Base-by-base conservation (phyloP, 1,284 basidiomycete species). In the Boletus smithii region DNA sequence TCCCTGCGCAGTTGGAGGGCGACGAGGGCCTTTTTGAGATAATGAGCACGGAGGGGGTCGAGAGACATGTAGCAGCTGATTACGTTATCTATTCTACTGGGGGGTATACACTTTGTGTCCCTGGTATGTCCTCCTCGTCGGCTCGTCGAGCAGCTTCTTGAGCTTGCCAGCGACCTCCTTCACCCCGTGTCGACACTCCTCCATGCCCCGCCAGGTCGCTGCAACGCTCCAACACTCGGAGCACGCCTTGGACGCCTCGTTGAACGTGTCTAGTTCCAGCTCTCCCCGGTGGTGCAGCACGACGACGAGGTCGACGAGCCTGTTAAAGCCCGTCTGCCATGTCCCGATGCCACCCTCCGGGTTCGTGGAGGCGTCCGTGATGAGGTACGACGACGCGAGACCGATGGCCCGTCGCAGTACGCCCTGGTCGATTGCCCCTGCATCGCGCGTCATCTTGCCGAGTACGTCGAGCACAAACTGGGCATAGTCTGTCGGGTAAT, bases 11-110 rank as follows among this genome's bases (percentile, higher is more conserved):
- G 84, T 66, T 97, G 85, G 35, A 97, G 81, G 55, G 88, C 82
- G 37, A 98, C 80, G 45, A 97, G 83, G n/a, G 88, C 79, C 69
- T 95, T 95, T 73, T 97, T 97, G 64, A 97, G 86, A 68, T 97
- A 97, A 64, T 97, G 94, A 1, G 92, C 91, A 32, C 92, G 83
- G 24, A 94, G 70, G 5, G 94, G 89, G 0, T 90, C 91, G 39
- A 95, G 75, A 43, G 43, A 34, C 43, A 53, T 48, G 38, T 35
- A 2, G 22, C 20, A 23, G 20, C 41, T 3, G 32, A 65, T 61
- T 66, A 63, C 50, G 50, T 65, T 24, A 65, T 40, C 8, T 18
- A 13, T n/a, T 17, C 26, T 48, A 62, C 33, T 56, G 27, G 48
- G 85, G 84, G 8, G 79, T 75, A 61, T 87, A 87, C 45, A 87